A percentile compares a stretch with the other conserved stretches of the same genome.
phyloP scores from a whole-genome alignment of 2,329 filamentous ascomycete species.

The Rosellinia necatrix region DNA sequence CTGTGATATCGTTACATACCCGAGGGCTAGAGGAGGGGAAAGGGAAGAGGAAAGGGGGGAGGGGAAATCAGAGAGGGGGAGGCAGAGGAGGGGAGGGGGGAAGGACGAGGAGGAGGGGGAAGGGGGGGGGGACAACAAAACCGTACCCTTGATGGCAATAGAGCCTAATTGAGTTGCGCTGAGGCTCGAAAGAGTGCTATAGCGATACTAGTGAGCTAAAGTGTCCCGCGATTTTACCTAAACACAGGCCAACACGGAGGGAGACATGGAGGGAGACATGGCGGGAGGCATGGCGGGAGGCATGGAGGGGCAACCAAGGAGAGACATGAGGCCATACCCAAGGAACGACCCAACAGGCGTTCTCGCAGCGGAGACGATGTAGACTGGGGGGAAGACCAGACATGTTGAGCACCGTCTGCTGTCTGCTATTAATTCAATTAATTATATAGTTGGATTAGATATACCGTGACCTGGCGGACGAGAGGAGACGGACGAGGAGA shows the following conservation, averaged over 20 bases:
- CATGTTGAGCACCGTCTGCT: slow-evolving; percentile 63
- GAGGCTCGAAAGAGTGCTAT: slow-evolving; percentile 84
- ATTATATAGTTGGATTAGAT: too few species aligned
- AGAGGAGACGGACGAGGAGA: neutral
- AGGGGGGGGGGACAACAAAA: too few species aligned
- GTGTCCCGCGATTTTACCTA: too few species aligned
- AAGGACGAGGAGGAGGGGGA: neutral
- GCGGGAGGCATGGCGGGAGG: neutral
- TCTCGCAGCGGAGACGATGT: slow-evolving; percentile 90
- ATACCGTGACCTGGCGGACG: too few species aligned
- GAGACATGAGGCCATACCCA: slow-evolving; percentile 67
- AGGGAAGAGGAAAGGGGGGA: neutral
- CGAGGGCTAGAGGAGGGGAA: neutral
- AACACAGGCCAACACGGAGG: too few species aligned
- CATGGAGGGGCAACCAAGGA: neutral
- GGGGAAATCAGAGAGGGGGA: too few species aligned
- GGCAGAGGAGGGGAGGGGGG: neutral
- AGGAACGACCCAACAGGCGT: slow-evolving; percentile 95
- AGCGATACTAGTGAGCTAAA: slow-evolving; percentile 27
- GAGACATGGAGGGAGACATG: neutral
- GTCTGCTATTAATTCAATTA: slow-evolving; percentile 2
- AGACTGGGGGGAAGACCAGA: slow-evolving; percentile 82
- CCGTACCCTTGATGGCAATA: slow-evolving; percentile 86
- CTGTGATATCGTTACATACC: too few species aligned
- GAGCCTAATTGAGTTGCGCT: slow-evolving; percentile 86